Percentiles rank a stretch among this genome's conserved stretches.
Evolutionary conservation across 805 yeast genomes (phyloP).

Genomic region (Nakazawaea pomicola): DNA sequence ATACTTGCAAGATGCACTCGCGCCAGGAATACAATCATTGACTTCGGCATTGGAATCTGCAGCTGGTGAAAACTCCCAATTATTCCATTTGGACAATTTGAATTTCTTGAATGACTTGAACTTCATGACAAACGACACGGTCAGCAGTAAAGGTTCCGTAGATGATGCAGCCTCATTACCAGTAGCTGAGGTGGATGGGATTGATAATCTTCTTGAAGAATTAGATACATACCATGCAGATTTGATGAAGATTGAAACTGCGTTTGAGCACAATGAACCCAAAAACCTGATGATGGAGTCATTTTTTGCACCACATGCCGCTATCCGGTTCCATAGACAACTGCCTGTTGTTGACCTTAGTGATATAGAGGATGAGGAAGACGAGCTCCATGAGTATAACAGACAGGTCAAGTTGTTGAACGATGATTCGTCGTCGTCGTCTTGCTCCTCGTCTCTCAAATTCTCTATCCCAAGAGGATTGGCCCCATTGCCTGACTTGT

Average conservation of each 20-base stretch:
- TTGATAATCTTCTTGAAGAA: slow-evolving; percentile 6
- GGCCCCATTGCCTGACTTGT: slow-evolving; percentile 54
- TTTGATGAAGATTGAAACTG: slow-evolving; percentile 8
- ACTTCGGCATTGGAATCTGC: slow-evolving; percentile 8
- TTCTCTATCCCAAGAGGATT: slow-evolving; percentile 27
- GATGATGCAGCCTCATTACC: not conserved
- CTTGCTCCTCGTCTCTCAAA: slow-evolving; percentile 16
- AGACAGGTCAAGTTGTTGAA: not conserved
- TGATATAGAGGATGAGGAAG: slow-evolving; percentile 5
- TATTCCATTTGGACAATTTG: slow-evolving; percentile 5
- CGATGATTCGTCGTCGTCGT: slow-evolving; percentile 10
- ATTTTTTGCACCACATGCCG: no score
- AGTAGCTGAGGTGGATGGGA: not conserved
- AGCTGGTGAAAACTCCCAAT: slow-evolving; percentile 3
- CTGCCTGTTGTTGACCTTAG: not conserved
- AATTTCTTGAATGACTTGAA: slow-evolving; percentile 1
- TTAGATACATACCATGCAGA: slow-evolving; percentile 9
- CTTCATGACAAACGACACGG: not conserved
- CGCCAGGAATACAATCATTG: slow-evolving; percentile 9
- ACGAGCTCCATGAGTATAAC: not conserved
- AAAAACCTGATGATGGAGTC: not conserved
- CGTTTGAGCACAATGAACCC: slow-evolving; percentile 3
- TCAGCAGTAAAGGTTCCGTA: slow-evolving; percentile 2
- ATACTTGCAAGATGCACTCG: not conserved
- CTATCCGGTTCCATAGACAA: not conserved